phyloP scores from a whole-genome alignment of 495 filamentous ascomycete species.

The Trichoderma orchidacearum region DNA sequence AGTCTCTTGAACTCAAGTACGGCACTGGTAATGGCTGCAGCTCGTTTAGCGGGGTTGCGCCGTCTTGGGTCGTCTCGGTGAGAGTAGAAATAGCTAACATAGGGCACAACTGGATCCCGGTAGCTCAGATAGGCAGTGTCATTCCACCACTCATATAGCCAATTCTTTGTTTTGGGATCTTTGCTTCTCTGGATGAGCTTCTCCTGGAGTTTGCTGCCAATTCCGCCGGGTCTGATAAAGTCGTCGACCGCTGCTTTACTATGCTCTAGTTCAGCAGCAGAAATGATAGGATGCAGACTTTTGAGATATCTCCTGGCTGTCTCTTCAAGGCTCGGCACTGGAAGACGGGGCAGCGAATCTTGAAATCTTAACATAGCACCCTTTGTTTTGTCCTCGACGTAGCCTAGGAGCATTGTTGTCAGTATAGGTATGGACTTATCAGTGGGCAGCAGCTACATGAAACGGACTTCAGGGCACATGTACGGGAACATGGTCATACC shows the following conservation, averaged over 20 bases:
- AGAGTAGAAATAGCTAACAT: slow-evolving; percentile 99
- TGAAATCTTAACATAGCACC: slow-evolving; percentile 93
- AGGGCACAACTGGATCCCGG: slow-evolving; percentile 92
- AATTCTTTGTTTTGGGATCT: slow-evolving; percentile 79
- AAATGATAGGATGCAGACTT: slow-evolving; percentile 73
- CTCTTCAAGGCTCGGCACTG: slow-evolving; percentile 89
- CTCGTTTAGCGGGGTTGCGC: slow-evolving; percentile 80
- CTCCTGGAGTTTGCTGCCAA: slow-evolving; percentile 78
- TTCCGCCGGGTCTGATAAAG: slow-evolving; percentile 69
- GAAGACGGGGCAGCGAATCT: slow-evolving; percentile 81
- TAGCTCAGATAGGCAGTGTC: slow-evolving; percentile 79
- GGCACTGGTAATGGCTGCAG: slow-evolving; percentile 75
- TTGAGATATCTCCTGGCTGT: slow-evolving; percentile 85
- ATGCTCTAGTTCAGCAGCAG: slow-evolving; percentile 52
- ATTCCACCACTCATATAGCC: slow-evolving; percentile 98
- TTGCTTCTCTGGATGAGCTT: slow-evolving; percentile 69
- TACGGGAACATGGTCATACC: slow-evolving; percentile 25
- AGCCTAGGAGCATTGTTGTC: slow-evolving; percentile 40
- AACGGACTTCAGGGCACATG: too few species aligned
- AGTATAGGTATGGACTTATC: not conserved
- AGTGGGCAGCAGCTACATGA: too few species aligned
- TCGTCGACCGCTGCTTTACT: slow-evolving; percentile 74
- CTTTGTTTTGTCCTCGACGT: slow-evolving; percentile 83
- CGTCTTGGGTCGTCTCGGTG: slow-evolving; percentile 86
- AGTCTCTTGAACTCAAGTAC: slow-evolving; percentile 86